phyloP scores from a whole-genome alignment of 2,329 filamentous ascomycete genomes.

The Chaetomium olivaceum region DNA sequence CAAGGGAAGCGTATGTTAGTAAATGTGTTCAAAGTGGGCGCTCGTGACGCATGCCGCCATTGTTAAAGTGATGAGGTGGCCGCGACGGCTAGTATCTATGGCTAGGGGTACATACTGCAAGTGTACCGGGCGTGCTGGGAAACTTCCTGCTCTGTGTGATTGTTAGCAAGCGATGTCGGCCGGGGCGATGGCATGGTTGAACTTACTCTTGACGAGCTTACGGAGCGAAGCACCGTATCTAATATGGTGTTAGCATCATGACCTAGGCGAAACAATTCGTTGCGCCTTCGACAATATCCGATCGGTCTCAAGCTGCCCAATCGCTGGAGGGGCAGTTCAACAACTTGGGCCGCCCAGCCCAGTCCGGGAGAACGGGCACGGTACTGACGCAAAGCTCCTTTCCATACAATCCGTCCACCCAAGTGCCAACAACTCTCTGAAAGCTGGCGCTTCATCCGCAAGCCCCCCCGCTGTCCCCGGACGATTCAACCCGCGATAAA shows the following conservation, averaged over 20 bases:
- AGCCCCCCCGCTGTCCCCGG: not conserved
- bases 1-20: slow-evolving; percentile 14
- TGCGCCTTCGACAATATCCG: slow-evolving; percentile 16
- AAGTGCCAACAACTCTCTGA: not conserved
- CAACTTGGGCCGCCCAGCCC: not conserved
- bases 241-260: slow-evolving; percentile 27
- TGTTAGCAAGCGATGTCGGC: slow-evolving; percentile 14
- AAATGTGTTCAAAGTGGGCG: not conserved
- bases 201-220: slow-evolving; percentile 86
- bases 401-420: not conserved
- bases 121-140: slow-evolving; percentile 96
- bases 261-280: not conserved
- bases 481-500: not conserved
- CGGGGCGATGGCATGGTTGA: not conserved
- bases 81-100: not conserved
- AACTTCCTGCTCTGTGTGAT: slow-evolving; percentile 81
- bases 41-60: not conserved
- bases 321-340: not conserved
- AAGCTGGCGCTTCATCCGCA: not conserved
- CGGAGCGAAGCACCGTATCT: slow-evolving; percentile 99
- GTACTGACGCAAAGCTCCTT: not conserved
- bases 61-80: not conserved
- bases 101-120: slow-evolving; percentile 53
- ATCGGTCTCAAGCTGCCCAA: not conserved
- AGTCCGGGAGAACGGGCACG: not conserved